Conservation (phyloP, 192 early-diverging fungal genomes). For the Coemansia sp. region DNA sequence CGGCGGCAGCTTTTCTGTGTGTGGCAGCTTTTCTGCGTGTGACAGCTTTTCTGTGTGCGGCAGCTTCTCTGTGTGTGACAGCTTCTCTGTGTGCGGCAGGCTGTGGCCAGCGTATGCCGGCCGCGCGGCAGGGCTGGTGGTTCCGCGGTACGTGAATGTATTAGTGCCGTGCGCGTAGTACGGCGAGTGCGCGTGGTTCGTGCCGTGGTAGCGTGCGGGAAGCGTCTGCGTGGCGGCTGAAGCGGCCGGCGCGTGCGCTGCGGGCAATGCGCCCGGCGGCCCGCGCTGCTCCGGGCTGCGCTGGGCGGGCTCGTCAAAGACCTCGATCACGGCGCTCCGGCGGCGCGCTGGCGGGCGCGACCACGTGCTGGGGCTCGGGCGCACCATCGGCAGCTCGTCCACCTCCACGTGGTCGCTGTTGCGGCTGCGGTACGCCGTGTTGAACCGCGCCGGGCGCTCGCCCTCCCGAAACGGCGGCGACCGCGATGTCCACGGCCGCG, state of each 20-base stretch:
- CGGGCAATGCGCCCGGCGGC: not conserved
- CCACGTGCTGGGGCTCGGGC: conserved; percentile 10
- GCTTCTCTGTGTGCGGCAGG: not conserved
- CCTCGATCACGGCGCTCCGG: conserved; percentile 39
- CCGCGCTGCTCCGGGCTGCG: not conserved
- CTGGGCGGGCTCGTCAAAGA: conserved; percentile 13
- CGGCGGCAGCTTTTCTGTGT: not conserved
- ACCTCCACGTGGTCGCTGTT: conserved; percentile 47
- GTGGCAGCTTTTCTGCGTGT: not conserved
- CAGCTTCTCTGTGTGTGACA: not conserved
- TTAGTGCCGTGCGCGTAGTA: conserved; percentile 44
- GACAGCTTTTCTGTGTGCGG: not conserved
- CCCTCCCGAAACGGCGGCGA: conserved; percentile 19
- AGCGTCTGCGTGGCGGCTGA: conserved; percentile 1
- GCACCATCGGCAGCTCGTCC: conserved; percentile 44
- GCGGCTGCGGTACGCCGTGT: conserved; percentile 31
- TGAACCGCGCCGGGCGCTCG: conserved; percentile 23
- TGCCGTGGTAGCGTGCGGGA: conserved; percentile 47
- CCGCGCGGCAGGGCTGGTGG: not conserved
- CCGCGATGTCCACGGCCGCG: conserved; percentile 1
- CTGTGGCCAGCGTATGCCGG: conserved; percentile 1
- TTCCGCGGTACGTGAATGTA: conserved; percentile 9
- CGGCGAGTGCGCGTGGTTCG: conserved; percentile 41
- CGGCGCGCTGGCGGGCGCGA: not conserved
- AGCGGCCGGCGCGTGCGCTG: not conserved